Base-by-base conservation (phyloP, 192 early-diverging fungal genomes). In the Martensiomyces pterosporus region DNA sequence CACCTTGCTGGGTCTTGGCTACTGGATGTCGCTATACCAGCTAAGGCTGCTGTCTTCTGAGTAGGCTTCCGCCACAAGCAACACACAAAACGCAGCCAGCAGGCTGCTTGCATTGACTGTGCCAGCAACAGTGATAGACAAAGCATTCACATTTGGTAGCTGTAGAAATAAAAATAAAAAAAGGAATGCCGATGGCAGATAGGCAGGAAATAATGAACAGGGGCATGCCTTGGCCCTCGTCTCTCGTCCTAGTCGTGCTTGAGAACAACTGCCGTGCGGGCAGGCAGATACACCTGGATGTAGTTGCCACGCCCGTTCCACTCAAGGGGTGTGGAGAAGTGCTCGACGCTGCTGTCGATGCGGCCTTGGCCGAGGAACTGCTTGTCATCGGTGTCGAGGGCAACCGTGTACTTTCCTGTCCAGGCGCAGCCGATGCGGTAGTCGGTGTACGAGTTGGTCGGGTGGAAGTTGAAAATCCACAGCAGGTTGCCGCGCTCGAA, bases 381-480 rank as follows among this genome's bases (percentile, higher is more conserved):
- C 24, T 76, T 64, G 41, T 79, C 79, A 57, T 98, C 94, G 10
- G 90, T 78, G 66, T 87, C 79, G 24, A 98, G 74, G 13, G 83
- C 85, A 15, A 92, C 72, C 24, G 52, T 71, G 76, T 93, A 88
- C 58, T 75, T 60, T 45, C 91, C 91, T 0, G 80, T 35, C 64
- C 78, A 78, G 9, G 76, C 76, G 5, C 81, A 78, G 25, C 90
- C 93, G 19, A 98, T 69, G 43, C 86, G 83, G 64, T 98, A 98
- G 64, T 96, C 93, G 5, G 82, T 63, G 58, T 84, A 96, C 34
- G 85, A 88, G 37, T 88, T 57, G 27, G 85, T 83, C 7, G 90
- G 84, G 64, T 96, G 82, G 74, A 96, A 94, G 64, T 98, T 98
- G 80, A 98, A 96, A 37, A 95, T 79, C 72, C 91, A 98, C 32